phyloP scores from a whole-genome alignment of 768 basidiomycete genomes.

The Boletus bicolor region DNA sequence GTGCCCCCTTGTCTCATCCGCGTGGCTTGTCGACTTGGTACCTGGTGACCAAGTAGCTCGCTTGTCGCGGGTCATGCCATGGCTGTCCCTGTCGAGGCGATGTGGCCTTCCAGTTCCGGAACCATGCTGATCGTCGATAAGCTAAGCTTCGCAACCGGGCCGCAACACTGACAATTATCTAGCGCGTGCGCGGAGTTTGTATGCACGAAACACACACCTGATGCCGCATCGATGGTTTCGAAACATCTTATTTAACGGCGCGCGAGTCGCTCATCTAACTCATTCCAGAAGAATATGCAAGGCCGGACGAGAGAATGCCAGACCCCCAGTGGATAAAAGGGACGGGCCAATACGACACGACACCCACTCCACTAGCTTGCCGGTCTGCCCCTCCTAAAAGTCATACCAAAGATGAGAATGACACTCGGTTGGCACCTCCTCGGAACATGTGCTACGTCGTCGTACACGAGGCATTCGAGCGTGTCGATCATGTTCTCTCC shows the following conservation, averaged over 20 bases:
- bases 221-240: slow-evolving; percentile 2
- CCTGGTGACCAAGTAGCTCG: neutral
- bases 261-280: neutral
- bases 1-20: neutral
- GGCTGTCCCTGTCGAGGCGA: neutral
- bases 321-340: neutral
- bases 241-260: neutral
- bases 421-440: neutral
- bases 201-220: neutral
- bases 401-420: neutral
- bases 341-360: neutral
- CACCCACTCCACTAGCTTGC: neutral
- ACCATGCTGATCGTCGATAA: slow-evolving; percentile 1
- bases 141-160: neutral
- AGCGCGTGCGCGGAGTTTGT: neutral
- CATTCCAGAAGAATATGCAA: neutral
- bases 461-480: neutral
- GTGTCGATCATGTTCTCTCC: neutral
- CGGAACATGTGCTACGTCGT: neutral
- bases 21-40: neutral
- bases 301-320: neutral
- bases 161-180: neutral
- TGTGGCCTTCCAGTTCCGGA: neutral
- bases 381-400: neutral
- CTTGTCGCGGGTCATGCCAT: neutral